Evolutionary conservation across 805 yeast genomes (phyloP), one percentile per base, ranked within the genome.

Genomic region (Metschnikowia cubensis): DNA sequence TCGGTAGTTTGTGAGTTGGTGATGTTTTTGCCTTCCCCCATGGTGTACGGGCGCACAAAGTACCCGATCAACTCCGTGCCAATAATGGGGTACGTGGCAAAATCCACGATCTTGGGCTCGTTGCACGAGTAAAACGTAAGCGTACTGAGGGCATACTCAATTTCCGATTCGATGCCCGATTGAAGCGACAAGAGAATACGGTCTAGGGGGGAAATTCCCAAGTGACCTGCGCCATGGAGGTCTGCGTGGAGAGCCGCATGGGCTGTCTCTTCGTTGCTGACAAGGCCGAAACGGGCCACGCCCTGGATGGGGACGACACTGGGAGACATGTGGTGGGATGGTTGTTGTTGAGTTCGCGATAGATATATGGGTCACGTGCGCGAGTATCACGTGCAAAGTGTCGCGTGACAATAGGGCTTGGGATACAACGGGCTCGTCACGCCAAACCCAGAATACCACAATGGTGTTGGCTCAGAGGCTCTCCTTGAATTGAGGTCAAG

Each of bases 161-260:
- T 75, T 62, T 89, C 96, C 32, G 77, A 75, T 15, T 74, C 79
- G 21, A 89, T 67, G 1, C 83, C 85, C 17, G 85, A 79, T 52
- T 76, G 74, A 52, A 89, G 75, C 3, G 94, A 82, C 82, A 89
- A 77, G 55, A 77, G 76, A 59, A 89, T 81, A 53, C 96, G 76
- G 11, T 78, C 76, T 54, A 84, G 66, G 48, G 82, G 81, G 42
- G 83, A 82, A 4, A 81, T 77, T 14, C 96, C 96, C 53, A 75
- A 74, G 49, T 71, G 69, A 43, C 65, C 65, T 25, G 60, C 52
- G 18, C 68, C 68, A 42, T 48, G 55, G 20, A 53, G 42, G 25
- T 55, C 60, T 15, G 50, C 41, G 10, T 49, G 47, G 25, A 52
- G 50, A 15, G 49, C 32, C 15, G 54, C 50, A 11, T 50, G 36